phyloP scores from a whole-genome alignment of 2,329 filamentous ascomycete genomes.

The Diaporthe velutina region DNA sequence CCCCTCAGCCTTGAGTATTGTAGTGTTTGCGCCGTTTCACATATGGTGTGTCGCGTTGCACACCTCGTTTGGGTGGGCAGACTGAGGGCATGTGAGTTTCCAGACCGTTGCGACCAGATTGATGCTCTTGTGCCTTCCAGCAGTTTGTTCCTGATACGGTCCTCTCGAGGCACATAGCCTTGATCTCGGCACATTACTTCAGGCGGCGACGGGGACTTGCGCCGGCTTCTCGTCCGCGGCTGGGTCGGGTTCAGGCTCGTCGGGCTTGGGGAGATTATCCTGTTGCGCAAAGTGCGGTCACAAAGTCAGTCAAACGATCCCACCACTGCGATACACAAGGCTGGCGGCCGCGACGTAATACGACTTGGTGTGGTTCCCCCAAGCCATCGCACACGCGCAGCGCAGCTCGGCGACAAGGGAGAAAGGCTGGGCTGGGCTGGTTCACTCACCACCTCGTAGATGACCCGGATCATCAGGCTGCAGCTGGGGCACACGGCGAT shows the following conservation, averaged over 20 bases:
- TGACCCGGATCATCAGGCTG: conserved; percentile 95
- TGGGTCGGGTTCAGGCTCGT: conserved; percentile 49
- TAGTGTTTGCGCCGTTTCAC: not conserved
- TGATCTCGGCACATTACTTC: conserved; percentile 35
- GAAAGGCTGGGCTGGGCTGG: not conserved
- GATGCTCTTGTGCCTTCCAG: too few relatives aligned
- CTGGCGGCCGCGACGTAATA: not conserved
- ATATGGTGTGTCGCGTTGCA: not conserved
- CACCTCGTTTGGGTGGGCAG: not conserved
- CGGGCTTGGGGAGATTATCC: conserved; percentile 60
- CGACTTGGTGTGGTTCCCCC: too few relatives aligned
- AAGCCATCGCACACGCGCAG: not conserved
- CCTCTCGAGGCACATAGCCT: not conserved
- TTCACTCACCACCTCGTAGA: conserved; percentile 82
- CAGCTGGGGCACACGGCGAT: conserved; percentile 98
- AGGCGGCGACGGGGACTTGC: conserved; percentile 57
- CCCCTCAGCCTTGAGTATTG: not conserved
- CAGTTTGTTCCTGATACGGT: not conserved
- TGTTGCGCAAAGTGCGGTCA: conserved; percentile 42
- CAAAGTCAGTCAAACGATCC: not conserved
- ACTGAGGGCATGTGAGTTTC: not conserved
- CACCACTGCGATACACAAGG: not conserved
- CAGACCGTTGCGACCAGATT: not conserved
- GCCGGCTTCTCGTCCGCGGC: conserved; percentile 47
- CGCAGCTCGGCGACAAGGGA: too few relatives aligned